phyloP scores from a whole-genome alignment of 2,329 filamentous ascomycete genomes.

The Huntiella decipiens region DNA sequence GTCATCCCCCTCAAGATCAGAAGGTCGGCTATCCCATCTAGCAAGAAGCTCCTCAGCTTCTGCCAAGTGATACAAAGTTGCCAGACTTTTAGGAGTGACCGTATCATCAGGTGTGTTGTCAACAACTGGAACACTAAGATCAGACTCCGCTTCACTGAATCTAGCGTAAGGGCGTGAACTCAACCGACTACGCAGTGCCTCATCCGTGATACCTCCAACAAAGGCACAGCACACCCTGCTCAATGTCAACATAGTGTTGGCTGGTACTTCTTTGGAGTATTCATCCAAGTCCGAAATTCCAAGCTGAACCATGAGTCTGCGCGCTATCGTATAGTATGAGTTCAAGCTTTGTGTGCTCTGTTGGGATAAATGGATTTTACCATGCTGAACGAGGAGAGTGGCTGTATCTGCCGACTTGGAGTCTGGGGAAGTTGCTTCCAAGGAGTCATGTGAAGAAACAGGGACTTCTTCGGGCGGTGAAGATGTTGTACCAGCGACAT shows the following conservation, averaged over 20 bases:
- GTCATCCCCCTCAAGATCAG: conserved; percentile 1
- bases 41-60: conserved; percentile 7
- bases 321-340: conserved; percentile 9
- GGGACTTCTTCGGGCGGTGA: background rate
- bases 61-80: conserved; percentile 2
- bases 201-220: conserved; percentile 6
- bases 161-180: conserved; percentile 4
- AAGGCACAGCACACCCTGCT: conserved; percentile 10
- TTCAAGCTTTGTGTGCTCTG: conserved; percentile 5
- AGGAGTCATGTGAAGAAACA: background rate
- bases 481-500: background rate
- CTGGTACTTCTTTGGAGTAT: background rate
- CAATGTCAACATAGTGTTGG: background rate
- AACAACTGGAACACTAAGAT: background rate
- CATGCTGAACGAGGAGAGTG: conserved; percentile 2
- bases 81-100: conserved; percentile 1
- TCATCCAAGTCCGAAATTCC: conserved; percentile 6
- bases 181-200: background rate
- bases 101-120: background rate
- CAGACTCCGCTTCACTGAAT: conserved; percentile 2
- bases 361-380: conserved; percentile 6
- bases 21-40: conserved; percentile 8
- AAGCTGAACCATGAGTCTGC: conserved; percentile 9
- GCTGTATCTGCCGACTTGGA: background rate
- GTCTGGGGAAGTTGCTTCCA: background rate